Evolutionary conservation across 2,329 filamentous ascomycete species (phyloP), one percentile per base, ranked within the genome.

Genomic region (Colletotrichum musicola): DNA sequence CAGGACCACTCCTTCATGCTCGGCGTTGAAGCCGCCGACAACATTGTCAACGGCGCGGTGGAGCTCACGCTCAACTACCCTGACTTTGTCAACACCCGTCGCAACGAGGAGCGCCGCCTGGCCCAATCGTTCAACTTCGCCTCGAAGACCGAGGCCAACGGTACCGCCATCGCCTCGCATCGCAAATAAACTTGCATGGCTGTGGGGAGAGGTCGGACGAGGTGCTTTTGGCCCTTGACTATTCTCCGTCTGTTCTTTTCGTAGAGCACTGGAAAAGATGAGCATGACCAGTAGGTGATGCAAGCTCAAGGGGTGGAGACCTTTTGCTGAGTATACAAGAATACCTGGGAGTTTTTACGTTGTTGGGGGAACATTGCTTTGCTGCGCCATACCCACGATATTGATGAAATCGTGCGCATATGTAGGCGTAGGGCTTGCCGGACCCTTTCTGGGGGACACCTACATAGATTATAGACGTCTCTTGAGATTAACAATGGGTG

Each of bases 1-100:
- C 94, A 97, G 87, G 95, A 98, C 83, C 95, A 98, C 88, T 95
- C 92, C 27, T 98, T 98, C 83, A 98, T 98, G 95, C 86, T 97
- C 71, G 95, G 95, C 79, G 95, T 97, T 20, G 95, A 98, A 84
- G 95, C 95, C 56, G 94, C 90, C 46, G 95, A 98, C 84, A 90
- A 93, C 84, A 93, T 97, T 77, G 89, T 95, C 82, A 95, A 92
- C 81, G 95, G 95, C 73, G 91, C 93, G 44, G 92, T 95, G 53
- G 95, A 98, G 87, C 85, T 97, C 77, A 97, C 95, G 38, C 89
- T 98, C 79, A 97, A 97, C 88, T 96, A 97, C 86, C 95, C 95
- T 69, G 94, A 97, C 84, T 97, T 97, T 78, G 94, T 98, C 86
- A 98, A 98, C 84, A 81, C 81, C 64, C 89, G 92, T 75, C 82